Conservation (phyloP, 805 yeast genomes). For the Vanderwaltozyma verrucispora region DNA sequence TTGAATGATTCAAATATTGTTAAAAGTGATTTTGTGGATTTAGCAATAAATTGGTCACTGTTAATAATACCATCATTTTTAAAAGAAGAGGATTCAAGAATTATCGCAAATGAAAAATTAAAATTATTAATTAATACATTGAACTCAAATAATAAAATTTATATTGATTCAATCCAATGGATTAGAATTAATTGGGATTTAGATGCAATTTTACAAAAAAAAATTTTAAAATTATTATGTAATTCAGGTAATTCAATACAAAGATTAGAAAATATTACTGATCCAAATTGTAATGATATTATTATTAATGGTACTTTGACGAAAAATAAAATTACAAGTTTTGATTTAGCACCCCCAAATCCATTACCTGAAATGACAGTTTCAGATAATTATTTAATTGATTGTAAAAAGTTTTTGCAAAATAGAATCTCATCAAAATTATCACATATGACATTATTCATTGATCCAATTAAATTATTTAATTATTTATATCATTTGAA, state of each 20-base stretch:
- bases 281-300: slow-evolving; percentile 29
- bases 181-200: slow-evolving; percentile 36
- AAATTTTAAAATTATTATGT: slow-evolving; percentile 23
- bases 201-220: slow-evolving; percentile 23
- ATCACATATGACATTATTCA: slow-evolving; percentile 30
- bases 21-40: slow-evolving; percentile 23
- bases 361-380: slow-evolving; percentile 27
- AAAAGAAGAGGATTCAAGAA: slow-evolving; percentile 20
- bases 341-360: slow-evolving; percentile 32
- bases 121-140: slow-evolving; percentile 21
- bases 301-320: slow-evolving; percentile 24
- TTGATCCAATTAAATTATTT: slow-evolving; percentile 32
- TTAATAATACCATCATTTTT: slow-evolving; percentile 21
- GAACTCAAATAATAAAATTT: slow-evolving; percentile 12
- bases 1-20: slow-evolving; percentile 35
- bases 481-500: slow-evolving; percentile 26
- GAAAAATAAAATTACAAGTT: slow-evolving; percentile 19
- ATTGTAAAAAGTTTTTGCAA: slow-evolving; percentile 18
- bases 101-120: slow-evolving; percentile 26
- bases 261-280: slow-evolving; percentile 33
- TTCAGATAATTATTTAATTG: slow-evolving; percentile 23
- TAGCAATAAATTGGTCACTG: slow-evolving; percentile 34
- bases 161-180: slow-evolving; percentile 27
- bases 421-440: slow-evolving; percentile 24
- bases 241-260: slow-evolving; percentile 23